Conservation (phyloP, 2,329 filamentous ascomycete species). For the Helotiales sp. region DNA sequence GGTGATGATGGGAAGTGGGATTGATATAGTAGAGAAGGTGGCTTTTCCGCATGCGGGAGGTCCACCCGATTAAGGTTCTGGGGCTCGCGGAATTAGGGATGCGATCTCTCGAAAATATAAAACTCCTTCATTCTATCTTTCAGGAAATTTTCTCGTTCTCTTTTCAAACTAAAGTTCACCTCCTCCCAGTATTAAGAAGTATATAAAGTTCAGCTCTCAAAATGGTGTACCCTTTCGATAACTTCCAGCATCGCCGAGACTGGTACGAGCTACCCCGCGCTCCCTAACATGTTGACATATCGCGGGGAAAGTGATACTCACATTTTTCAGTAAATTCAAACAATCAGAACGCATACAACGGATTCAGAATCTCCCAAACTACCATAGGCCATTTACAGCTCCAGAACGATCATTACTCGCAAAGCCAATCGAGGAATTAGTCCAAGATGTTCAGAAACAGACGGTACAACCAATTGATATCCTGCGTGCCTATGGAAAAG, state of each 20-base stretch:
- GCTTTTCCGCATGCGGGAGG: conserved; percentile 18
- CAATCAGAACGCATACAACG: conserved; percentile 71
- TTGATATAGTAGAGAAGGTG: background rate
- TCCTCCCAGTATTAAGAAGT: background rate
- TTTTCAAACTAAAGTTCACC: background rate
- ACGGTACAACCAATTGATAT: conserved; percentile 67
- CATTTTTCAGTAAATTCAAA: conserved; percentile 66
- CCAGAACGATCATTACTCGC: conserved; percentile 67
- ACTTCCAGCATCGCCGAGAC: conserved; percentile 35
- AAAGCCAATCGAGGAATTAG: conserved; percentile 75
- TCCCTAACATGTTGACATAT: background rate
- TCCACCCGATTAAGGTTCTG: conserved; percentile 23
- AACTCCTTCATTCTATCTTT: no score
- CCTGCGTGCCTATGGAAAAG: conserved; percentile 83
- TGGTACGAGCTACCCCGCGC: conserved; percentile 29
- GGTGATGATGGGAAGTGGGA: conserved; percentile 2
- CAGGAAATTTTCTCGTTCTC: no score
- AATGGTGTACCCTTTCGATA: conserved; percentile 36
- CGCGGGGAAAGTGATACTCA: conserved; percentile 30
- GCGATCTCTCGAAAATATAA: no score
- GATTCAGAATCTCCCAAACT: conserved; percentile 66
- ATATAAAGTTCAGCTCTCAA: conserved; percentile 14
- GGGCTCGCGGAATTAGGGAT: conserved; percentile 9
- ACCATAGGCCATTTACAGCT: conserved; percentile 64
- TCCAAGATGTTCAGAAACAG: conserved; percentile 74